Conservation (phyloP, 2,329 filamentous ascomycete genomes). For the Paracamarosporium sp. region DNA sequence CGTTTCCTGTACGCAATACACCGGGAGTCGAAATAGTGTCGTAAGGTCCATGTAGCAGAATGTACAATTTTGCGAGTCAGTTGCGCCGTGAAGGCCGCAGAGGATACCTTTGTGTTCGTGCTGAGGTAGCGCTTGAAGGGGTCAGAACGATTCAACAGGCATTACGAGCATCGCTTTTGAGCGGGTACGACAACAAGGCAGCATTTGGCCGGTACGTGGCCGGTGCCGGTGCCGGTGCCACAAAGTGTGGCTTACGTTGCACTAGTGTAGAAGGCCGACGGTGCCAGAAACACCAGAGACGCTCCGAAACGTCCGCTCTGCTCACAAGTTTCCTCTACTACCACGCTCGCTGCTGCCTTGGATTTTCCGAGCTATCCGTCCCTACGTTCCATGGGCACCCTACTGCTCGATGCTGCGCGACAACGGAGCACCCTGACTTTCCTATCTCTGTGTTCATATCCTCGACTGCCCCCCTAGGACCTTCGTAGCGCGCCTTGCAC, state of each 20-base stretch:
- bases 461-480: constrained; percentile 31
- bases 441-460: constrained; percentile 15
- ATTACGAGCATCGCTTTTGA: no score
- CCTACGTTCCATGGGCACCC: constrained; percentile 29
- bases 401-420: constrained; percentile 30
- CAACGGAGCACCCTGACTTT: constrained; percentile 30
- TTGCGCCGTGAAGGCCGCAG: neutral
- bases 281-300: constrained; percentile 3
- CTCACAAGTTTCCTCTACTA: constrained; percentile 8
- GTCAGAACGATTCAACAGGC: neutral
- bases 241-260: neutral
- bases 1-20: constrained; percentile 6
- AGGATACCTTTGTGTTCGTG: no score
- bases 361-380: constrained; percentile 7
- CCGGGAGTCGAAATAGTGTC: constrained; percentile 1
- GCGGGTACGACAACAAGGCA: no score
- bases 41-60: neutral
- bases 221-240: neutral
- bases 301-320: constrained; percentile 1
- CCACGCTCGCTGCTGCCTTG: constrained; percentile 12
- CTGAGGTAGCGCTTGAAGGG: no score
- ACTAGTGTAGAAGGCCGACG: constrained; percentile 3
- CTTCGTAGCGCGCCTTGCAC: constrained; percentile 12
- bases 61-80: neutral
- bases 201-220: no score